Evolutionary conservation across 2,329 filamentous ascomycete species (phyloP).

Genomic region (Epicoccum sorghinum): DNA sequence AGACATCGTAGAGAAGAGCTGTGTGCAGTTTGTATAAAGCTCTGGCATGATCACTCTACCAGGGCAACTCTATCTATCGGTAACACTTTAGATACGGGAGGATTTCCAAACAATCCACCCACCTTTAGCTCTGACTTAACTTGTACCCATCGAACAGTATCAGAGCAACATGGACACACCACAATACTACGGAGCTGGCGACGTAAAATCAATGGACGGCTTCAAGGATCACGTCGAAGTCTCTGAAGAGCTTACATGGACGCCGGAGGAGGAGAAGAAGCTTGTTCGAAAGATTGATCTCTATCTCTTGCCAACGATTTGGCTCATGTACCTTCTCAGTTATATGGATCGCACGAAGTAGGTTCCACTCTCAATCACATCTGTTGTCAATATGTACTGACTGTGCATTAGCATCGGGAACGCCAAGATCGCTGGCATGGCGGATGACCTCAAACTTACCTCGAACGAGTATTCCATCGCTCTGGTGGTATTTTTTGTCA

Average conservation of each 20-base stretch:
- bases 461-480: constrained; percentile 58
- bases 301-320: constrained; percentile 55
- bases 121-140: too few species aligned
- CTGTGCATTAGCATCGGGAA: constrained; percentile 51
- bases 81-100: not conserved
- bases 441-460: constrained; percentile 53
- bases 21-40: constrained; percentile 34
- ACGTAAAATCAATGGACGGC: constrained; percentile 44
- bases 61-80: constrained; percentile 6
- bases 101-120: too few species aligned
- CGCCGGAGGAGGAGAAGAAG: constrained; percentile 55
- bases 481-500: constrained; percentile 61
- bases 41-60: constrained; percentile 12
- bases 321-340: constrained; percentile 57
- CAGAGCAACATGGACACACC: constrained; percentile 27
- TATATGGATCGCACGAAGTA: constrained; percentile 55
- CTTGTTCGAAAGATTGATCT: constrained; percentile 57
- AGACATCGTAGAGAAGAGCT: constrained; percentile 19
- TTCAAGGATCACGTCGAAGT: constrained; percentile 51
- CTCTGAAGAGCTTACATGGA: constrained; percentile 54
- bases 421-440: constrained; percentile 60
- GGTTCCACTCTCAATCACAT: not conserved
- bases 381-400: not conserved
- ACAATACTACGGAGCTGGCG: constrained; percentile 25
- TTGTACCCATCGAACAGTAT: not conserved